Conservation (phyloP, 352 stramenopile genomes). For the Globisporangium cylindrosporum region DNA sequence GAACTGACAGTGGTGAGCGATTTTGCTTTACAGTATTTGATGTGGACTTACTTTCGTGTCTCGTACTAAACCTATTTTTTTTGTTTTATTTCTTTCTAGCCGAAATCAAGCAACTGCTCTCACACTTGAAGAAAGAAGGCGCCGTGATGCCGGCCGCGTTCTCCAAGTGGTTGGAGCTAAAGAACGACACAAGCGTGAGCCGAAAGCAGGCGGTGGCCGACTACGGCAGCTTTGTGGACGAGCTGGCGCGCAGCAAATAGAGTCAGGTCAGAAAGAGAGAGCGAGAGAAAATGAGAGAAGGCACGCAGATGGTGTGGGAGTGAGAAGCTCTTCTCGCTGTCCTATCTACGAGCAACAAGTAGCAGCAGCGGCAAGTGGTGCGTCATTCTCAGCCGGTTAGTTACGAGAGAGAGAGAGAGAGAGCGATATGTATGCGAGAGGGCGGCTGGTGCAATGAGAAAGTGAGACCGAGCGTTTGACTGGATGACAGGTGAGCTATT, state of each 20-base stretch:
- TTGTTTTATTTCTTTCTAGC: conserved; percentile 33
- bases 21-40: conserved; percentile 7
- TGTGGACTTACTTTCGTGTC: conserved; percentile 2
- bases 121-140: conserved; percentile 67
- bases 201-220: conserved; percentile 67
- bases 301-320: not conserved
- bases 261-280: conserved; percentile 1
- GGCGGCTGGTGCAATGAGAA: not conserved
- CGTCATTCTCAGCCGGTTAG: not conserved
- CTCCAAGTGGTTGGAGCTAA: conserved; percentile 70
- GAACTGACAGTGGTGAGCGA: conserved; percentile 45
- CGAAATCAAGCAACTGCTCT: conserved; percentile 61
- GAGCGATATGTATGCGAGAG: not conserved
- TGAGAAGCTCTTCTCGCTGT: not conserved
- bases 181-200: conserved; percentile 70
- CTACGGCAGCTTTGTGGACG: conserved; percentile 71
- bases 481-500: not conserved
- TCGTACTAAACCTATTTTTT: conserved; percentile 6
- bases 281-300: not conserved
- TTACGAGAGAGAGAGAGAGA: not conserved
- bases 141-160: conserved; percentile 47
- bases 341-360: not conserved
- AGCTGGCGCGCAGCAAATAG: conserved; percentile 67
- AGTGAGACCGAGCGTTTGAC: not conserved
- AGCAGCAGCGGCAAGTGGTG: not conserved